Percentiles rank a stretch among this genome's conserved stretches.
Evolutionary conservation across 1,139 yeast genomes (phyloP).

Genomic region (Hemisphaericaspora lyxosophila): DNA sequence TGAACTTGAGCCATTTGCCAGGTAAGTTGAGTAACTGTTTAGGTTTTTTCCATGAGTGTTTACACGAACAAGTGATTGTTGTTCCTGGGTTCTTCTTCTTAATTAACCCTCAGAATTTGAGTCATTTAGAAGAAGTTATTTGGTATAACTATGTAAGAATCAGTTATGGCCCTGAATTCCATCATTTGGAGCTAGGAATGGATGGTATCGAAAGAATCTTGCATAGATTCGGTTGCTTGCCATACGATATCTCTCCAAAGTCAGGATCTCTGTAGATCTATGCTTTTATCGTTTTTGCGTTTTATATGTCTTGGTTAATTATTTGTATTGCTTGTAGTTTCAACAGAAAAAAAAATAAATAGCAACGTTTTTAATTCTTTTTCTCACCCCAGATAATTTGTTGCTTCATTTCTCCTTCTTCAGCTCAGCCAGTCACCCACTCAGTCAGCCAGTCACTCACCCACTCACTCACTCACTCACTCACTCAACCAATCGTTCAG

Average conservation of each 20-base stretch:
- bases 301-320: background rate
- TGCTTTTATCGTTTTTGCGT: background rate
- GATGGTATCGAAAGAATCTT: conserved; percentile 64
- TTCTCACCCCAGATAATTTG: too few relatives aligned
- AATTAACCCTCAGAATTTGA: conserved; percentile 62
- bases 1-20: conserved; percentile 58
- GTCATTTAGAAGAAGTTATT: conserved; percentile 59
- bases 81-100: conserved; percentile 72
- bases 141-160: conserved; percentile 65
- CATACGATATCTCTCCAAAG: too few relatives aligned
- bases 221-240: conserved; percentile 44
- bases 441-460: too few relatives aligned
- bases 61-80: conserved; percentile 61
- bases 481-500: too few relatives aligned
- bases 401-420: too few relatives aligned
- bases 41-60: conserved; percentile 68
- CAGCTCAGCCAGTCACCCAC: too few relatives aligned
- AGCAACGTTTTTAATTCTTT: too few relatives aligned
- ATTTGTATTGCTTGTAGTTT: too few relatives aligned
- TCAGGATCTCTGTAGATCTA: too few relatives aligned
- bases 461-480: too few relatives aligned
- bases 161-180: conserved; percentile 65
- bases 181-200: conserved; percentile 58
- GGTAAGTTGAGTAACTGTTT: conserved; percentile 60
- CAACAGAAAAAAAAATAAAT: too few relatives aligned